These are phyloP conservation scores for Brassica incana DNA, from an alignment of 345 rosid genomes.

Conservation along the genomic window DNA sequence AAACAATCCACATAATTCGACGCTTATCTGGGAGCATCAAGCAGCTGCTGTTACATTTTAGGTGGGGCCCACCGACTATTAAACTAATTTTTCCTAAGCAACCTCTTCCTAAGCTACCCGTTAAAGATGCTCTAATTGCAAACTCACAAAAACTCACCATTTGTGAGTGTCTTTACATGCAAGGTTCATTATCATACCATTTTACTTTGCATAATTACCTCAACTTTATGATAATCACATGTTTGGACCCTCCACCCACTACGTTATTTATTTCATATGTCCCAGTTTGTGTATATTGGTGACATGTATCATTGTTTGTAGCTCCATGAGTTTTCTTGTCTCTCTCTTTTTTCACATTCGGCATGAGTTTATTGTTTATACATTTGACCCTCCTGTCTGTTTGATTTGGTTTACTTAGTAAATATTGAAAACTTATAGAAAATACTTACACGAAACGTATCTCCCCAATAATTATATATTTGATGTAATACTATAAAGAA, in stretches of 20 bases:
- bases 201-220: constrained; percentile 36
- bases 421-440: neutral
- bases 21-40: too few species aligned
- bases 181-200: constrained; percentile 34
- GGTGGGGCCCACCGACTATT: too few species aligned
- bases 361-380: constrained; percentile 1
- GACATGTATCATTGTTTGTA: constrained; percentile 32
- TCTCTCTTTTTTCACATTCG: neutral
- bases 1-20: too few species aligned
- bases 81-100: too few species aligned
- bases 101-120: too few species aligned
- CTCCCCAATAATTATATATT: neutral
- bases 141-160: constrained; percentile 13
- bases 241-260: constrained; percentile 56
- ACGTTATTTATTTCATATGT: constrained; percentile 19
- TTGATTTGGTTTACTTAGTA: constrained; percentile 1
- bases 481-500: neutral
- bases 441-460: neutral
- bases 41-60: too few species aligned
- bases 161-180: constrained; percentile 28
- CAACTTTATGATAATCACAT: constrained; percentile 37
- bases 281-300: constrained; percentile 13
- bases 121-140: neutral
- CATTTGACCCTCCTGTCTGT: neutral
- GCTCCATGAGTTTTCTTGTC: constrained; percentile 10